These are phyloP conservation scores for Perkinsus olseni DNA, from an alignment of 169 alveolate species.

Conservation along the genomic window DNA sequence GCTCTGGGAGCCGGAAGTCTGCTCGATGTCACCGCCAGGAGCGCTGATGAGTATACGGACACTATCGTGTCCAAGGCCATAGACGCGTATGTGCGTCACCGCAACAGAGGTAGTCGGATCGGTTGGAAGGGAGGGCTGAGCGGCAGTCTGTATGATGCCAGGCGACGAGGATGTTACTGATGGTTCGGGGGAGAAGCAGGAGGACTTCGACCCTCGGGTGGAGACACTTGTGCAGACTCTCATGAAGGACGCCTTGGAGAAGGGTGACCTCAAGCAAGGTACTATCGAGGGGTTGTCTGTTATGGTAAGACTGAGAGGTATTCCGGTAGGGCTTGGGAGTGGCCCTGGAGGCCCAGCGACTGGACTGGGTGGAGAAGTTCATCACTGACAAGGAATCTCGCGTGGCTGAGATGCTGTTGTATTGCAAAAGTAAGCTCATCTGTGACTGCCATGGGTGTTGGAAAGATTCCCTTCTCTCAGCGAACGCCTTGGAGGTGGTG, in stretches of 20 bases:
- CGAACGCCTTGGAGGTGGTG: conserved; percentile 26
- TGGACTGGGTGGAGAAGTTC: conserved; percentile 72
- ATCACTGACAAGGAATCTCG: conserved; percentile 36
- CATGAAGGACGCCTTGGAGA: conserved; percentile 67
- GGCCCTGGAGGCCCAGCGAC: conserved; percentile 84
- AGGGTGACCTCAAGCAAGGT: conserved; percentile 59
- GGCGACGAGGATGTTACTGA: conserved; percentile 11
- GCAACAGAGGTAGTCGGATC: conserved; percentile 23
- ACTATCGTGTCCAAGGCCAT: conserved; percentile 23
- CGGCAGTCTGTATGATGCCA: no score
- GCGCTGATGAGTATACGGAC: conserved; percentile 46
- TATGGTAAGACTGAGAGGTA: background rate
- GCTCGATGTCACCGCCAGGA: conserved; percentile 65
- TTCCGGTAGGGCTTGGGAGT: conserved; percentile 84
- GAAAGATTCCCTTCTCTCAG: no score
- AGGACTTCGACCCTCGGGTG: conserved; percentile 57
- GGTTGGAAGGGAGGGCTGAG: background rate
- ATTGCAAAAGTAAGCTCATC: background rate
- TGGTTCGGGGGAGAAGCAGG: conserved; percentile 28
- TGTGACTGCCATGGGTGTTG: background rate
- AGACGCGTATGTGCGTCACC: conserved; percentile 31
- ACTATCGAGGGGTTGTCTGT: background rate
- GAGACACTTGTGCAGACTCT: conserved; percentile 71
- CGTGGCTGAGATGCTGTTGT: background rate
- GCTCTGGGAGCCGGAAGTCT: conserved; percentile 86